Base-by-base conservation (phyloP, 2,329 filamentous ascomycete species). In the Spiromastix sp. region DNA sequence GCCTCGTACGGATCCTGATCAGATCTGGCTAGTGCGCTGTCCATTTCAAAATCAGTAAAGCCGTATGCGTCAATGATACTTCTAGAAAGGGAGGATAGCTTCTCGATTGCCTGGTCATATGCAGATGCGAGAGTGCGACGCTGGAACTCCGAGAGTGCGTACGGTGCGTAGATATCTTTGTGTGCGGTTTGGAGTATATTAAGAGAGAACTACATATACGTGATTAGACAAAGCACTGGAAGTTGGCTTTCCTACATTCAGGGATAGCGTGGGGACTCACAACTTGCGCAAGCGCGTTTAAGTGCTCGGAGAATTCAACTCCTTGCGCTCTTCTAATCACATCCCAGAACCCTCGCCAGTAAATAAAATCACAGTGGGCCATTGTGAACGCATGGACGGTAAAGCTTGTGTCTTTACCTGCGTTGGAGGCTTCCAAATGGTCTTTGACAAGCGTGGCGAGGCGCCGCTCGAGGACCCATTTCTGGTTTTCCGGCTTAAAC, bases 41-140 rank as follows among this genome's bases (percentile, higher is more conserved):
- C 44, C 29, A 49, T 41, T 33, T 50, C 47, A 38, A 42, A 47
- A 13, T 49, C 48, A 9, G 48, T 48, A 15, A 49, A 45, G 12
- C 44, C 44, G 31, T 47, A 48, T 19, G 45, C 48, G 17, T 48
- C 42, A 16, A 49, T 44, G 30, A 50, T 44, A 2, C 24, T 34
- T n/a, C 34, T 40, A 4, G 42, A 42, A 30, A 48, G 41, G 16
- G 35, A 32, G 13, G 45, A 45, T 4, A 49, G 32, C 4, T 37
- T 43, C 5, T 42, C 34, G 16, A 49, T 39, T 3, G 42, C 41
- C 12, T 30, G 36, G 19, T 41, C 36, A 24, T 46, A 46, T 3
- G 44, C 48, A 10, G 40, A 32, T 9, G 34, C 11, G 24, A 48
- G 41, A 7, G 34, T 36, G 18, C 34, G 26, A 3, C 35, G 36